phyloP scores from a whole-genome alignment of 345 rosid genomes.

The Physaria fendleri region DNA sequence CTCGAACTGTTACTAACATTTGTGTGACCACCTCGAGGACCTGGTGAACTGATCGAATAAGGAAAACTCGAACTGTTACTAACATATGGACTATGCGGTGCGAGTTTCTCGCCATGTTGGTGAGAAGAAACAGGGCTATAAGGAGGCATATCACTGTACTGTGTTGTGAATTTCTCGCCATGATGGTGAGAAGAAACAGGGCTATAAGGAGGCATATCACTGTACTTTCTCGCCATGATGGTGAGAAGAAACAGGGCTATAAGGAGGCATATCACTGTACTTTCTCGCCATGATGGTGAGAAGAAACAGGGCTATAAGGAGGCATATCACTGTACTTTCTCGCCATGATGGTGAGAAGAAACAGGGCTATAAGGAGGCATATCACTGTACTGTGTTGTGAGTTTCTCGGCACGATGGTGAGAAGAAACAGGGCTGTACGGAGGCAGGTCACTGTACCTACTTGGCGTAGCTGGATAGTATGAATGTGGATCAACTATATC shows the following conservation, averaged over 20 bases:
- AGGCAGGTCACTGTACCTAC: conserved; percentile 25
- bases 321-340: conserved; percentile 24
- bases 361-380: conserved; percentile 26
- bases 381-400: conserved; percentile 8
- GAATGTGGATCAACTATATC: conserved; percentile 47
- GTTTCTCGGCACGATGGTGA: conserved; percentile 22
- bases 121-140: conserved; percentile 25
- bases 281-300: conserved; percentile 24
- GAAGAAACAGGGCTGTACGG: conserved; percentile 28
- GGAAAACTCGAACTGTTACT: conserved; percentile 16
- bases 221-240: conserved; percentile 16
- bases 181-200: conserved; percentile 29
- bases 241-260: conserved; percentile 26
- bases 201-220: conserved; percentile 27
- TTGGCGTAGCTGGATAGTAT: conserved; percentile 21
- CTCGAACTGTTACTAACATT: no score
- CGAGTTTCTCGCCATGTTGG: conserved; percentile 10
- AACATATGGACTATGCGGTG: conserved; percentile 12
- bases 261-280: conserved; percentile 24
- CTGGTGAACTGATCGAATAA: conserved; percentile 24
- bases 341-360: conserved; percentile 18
- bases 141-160: conserved; percentile 23
- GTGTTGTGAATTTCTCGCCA: conserved; percentile 2
- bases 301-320: conserved; percentile 27
- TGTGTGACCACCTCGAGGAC: conserved; percentile 24